Conservation (phyloP, 805 yeast species). For the Wickerhamiella lipophila region DNA sequence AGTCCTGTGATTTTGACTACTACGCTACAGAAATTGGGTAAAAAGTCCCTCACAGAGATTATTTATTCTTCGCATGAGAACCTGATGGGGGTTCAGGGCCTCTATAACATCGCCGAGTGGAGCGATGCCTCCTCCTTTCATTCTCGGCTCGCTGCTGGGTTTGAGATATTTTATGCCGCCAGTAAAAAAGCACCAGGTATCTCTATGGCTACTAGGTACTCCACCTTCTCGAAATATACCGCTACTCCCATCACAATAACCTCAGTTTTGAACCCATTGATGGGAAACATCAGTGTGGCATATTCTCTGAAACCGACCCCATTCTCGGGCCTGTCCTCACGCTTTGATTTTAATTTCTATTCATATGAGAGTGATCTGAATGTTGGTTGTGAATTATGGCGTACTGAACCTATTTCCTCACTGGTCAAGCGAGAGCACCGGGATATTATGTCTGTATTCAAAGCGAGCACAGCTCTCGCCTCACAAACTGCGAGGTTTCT, state of each 20-base stretch:
- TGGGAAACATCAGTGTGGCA: constrained; percentile 80
- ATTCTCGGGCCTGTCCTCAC: constrained; percentile 63
- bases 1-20: constrained; percentile 36
- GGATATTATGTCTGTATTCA: constrained; percentile 45
- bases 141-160: constrained; percentile 62
- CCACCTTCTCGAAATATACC: constrained; percentile 72
- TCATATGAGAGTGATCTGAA: constrained; percentile 82
- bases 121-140: constrained; percentile 16
- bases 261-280: constrained; percentile 70
- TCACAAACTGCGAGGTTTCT: constrained; percentile 48
- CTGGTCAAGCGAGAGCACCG: not conserved
- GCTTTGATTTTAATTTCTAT: constrained; percentile 79
- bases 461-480: constrained; percentile 55
- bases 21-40: constrained; percentile 15
- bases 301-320: constrained; percentile 69
- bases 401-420: constrained; percentile 27
- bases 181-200: constrained; percentile 77
- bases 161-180: constrained; percentile 82
- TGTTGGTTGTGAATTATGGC: constrained; percentile 77
- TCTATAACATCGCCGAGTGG: constrained; percentile 49
- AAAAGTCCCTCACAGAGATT: constrained; percentile 55
- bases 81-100: constrained; percentile 63
- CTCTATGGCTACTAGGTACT: constrained; percentile 71
- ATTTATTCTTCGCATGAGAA: constrained; percentile 76
- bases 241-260: constrained; percentile 87